Conservation (phyloP, 2,329 filamentous ascomycete species). For the Lasiodiplodia citricola region DNA sequence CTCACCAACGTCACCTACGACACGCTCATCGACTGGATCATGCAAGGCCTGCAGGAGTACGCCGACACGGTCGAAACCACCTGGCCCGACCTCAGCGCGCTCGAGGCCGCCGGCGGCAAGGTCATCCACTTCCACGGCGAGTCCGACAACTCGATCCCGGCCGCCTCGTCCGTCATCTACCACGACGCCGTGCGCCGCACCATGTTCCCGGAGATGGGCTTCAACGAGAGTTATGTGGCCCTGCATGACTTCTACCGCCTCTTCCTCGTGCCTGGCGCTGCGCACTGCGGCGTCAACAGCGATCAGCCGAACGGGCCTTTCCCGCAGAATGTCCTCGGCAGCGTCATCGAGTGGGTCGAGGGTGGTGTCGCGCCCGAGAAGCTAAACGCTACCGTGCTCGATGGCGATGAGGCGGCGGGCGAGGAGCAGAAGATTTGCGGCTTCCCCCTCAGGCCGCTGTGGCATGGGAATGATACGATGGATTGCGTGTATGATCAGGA, state of each 20-base stretch:
- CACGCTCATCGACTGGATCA: constrained; percentile 60
- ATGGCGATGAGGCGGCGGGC: constrained; percentile 33
- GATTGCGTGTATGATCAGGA: constrained; percentile 47
- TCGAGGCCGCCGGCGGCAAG: constrained; percentile 59
- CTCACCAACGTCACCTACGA: constrained; percentile 57
- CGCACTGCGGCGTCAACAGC: constrained; percentile 50
- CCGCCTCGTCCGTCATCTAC: constrained; percentile 62
- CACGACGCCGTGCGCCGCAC: constrained; percentile 58
- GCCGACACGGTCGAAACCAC: constrained; percentile 60
- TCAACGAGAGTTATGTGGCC: constrained; percentile 46
- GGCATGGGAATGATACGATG: constrained; percentile 44
- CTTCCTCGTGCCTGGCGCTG: constrained; percentile 60
- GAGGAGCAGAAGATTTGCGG: constrained; percentile 48
- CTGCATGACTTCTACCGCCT: constrained; percentile 61
- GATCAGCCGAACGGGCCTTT: constrained; percentile 40
- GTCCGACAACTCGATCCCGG: constrained; percentile 59
- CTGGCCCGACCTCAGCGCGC: constrained; percentile 57
- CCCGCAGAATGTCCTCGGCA: constrained; percentile 53
- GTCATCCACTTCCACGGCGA: constrained; percentile 64
- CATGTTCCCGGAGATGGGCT: constrained; percentile 54
- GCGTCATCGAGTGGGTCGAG: constrained; percentile 60
- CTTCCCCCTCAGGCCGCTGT: constrained; percentile 52
- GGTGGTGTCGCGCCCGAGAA: constrained; percentile 51
- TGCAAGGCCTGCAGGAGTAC: constrained; percentile 54
- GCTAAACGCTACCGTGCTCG: constrained; percentile 48